phyloP scores from a whole-genome alignment of 2,329 filamentous ascomycete genomes.

The Ceratocystis colombiana region DNA sequence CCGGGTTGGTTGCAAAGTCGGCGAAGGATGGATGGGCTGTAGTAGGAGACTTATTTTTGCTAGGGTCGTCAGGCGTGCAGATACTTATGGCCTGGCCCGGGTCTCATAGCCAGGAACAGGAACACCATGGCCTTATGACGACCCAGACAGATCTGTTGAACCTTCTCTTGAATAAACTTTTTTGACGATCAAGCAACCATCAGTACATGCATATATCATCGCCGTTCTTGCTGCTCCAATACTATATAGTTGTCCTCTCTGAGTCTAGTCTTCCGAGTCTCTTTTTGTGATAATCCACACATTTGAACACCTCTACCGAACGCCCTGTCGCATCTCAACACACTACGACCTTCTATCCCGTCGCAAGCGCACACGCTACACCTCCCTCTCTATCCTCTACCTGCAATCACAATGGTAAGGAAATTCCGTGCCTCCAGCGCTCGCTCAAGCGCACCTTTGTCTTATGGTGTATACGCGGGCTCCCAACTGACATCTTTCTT shows the following conservation, averaged over 20 bases:
- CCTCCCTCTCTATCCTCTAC: not conserved
- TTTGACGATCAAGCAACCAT: not conserved
- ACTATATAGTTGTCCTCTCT: not conserved
- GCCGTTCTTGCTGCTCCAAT: no score
- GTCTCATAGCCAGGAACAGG: not conserved
- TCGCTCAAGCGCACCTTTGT: not conserved
- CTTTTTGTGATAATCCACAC: not conserved
- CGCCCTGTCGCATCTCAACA: not conserved
- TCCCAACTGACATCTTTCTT: conserved; percentile 15
- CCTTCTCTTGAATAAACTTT: not conserved
- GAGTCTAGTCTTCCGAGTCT: not conserved
- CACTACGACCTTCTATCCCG: not conserved
- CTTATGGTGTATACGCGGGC: not conserved
- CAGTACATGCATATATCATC: not conserved
- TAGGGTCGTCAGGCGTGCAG: not conserved
- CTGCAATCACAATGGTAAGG: conserved; percentile 27
- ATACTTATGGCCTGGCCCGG: not conserved
- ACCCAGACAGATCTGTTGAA: not conserved
- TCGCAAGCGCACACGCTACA: not conserved
- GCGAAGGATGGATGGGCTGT: not conserved
- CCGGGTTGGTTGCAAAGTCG: not conserved
- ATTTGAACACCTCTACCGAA: not conserved
- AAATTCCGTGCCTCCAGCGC: not conserved
- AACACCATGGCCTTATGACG: conserved; percentile 16
- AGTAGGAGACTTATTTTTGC: not conserved